These are phyloP conservation scores for Rhododendron ovatum DNA, from an alignment of 148 eudicot genomes.

Conservation along the genomic window DNA sequence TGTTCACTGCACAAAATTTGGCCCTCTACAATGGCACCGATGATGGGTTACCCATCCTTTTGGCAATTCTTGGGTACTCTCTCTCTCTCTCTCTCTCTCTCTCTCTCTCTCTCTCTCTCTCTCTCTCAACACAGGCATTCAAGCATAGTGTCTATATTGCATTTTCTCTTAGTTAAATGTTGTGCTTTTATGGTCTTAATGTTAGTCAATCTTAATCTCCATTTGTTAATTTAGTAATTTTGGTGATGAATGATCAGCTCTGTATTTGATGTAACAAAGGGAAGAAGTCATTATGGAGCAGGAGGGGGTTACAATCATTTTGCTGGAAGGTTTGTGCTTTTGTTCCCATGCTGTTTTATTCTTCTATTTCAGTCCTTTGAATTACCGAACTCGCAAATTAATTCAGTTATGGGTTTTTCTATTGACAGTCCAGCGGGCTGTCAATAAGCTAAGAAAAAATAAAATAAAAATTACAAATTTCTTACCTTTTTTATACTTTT, in stretches of 20 bases:
- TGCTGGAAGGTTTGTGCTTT: slow-evolving; percentile 70
- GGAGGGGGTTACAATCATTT: slow-evolving; percentile 93
- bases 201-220: neutral
- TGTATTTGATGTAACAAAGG: slow-evolving; percentile 90
- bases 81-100: neutral
- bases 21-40: slow-evolving; percentile 10
- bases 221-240: neutral
- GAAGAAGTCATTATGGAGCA: slow-evolving; percentile 76
- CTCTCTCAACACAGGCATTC: neutral
- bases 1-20: slow-evolving; percentile 1
- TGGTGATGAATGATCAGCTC: slow-evolving; percentile 46
- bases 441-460: no score
- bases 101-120: neutral
- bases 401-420: neutral
- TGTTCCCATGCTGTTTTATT: neutral
- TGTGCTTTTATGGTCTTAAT: neutral
- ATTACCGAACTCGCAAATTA: neutral
- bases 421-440: no score
- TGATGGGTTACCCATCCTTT: slow-evolving; percentile 9
- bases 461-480: no score
- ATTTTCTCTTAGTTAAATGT: neutral
- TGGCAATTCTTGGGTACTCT: slow-evolving; percentile 10
- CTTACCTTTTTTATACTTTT: no score
- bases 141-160: neutral
- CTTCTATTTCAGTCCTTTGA: neutral